These are phyloP conservation scores for Kluyveromyces marxianus DNA, from an alignment of 1,139 yeast species.

Conservation along the genomic window DNA sequence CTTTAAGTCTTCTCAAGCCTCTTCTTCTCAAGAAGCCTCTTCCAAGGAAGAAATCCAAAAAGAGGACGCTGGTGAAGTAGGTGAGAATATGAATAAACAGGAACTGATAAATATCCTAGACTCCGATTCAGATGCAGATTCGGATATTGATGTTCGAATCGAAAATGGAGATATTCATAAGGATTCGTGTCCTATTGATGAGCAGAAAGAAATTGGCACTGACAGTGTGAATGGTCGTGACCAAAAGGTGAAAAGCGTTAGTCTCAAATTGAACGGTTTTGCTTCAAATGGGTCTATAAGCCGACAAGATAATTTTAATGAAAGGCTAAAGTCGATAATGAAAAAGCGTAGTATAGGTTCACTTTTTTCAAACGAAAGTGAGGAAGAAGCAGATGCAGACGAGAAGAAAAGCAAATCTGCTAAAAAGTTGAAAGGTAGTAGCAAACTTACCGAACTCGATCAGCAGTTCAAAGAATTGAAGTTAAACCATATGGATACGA, in stretches of 20 bases:
- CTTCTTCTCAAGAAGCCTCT: not conserved
- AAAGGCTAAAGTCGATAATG: slow-evolving; percentile 3
- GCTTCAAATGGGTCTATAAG: not conserved
- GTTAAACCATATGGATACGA: slow-evolving; percentile 49
- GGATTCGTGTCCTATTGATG: not conserved
- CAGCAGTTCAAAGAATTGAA: slow-evolving; percentile 67
- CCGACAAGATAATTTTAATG: not conserved
- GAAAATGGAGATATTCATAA: not conserved
- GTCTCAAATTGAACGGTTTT: not conserved
- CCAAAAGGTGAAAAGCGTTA: no score
- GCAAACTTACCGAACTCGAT: slow-evolving; percentile 65
- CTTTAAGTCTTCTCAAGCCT: slow-evolving; percentile 16
- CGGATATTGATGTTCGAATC: not conserved
- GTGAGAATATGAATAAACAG: slow-evolving; percentile 5
- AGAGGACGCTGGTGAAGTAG: not conserved
- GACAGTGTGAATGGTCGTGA: no score
- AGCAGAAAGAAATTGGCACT: no score
- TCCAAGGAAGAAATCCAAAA: not conserved
- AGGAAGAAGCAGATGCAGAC: slow-evolving; percentile 5
- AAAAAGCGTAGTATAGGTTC: slow-evolving; percentile 5
- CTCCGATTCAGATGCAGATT: slow-evolving; percentile 6
- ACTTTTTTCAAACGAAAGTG: not conserved
- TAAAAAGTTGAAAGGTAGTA: slow-evolving; percentile 15
- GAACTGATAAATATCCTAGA: slow-evolving; percentile 6
- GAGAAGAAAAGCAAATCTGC: slow-evolving; percentile 3